Evolutionary conservation across 768 basidiomycete species (phyloP).

Genomic region (Leccinum variicolor): DNA sequence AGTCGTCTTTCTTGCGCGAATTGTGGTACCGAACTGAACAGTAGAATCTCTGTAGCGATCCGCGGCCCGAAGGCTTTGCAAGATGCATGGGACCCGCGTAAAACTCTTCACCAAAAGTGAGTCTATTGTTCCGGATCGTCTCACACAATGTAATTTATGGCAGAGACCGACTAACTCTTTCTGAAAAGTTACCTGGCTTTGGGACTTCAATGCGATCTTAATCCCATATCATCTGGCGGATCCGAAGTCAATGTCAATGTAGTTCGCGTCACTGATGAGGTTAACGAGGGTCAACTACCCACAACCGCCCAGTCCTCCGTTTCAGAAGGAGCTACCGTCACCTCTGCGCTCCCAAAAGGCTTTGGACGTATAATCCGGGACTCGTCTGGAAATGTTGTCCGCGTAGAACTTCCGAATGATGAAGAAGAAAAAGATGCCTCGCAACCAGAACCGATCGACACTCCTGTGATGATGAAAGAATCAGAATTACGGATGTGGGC

Average conservation of each 20-base stretch:
- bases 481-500: constrained; percentile 22
- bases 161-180: neutral
- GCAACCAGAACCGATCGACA: constrained; percentile 38
- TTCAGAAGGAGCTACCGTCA: constrained; percentile 16
- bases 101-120: constrained; percentile 92
- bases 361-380: constrained; percentile 84
- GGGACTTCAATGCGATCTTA: constrained; percentile 67
- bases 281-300: neutral
- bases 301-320: neutral
- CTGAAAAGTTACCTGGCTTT: constrained; percentile 66
- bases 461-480: constrained; percentile 18
- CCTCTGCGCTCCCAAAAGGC: constrained; percentile 48
- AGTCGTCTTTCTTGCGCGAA: neutral
- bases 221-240: constrained; percentile 68
- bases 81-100: constrained; percentile 82
- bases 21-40: constrained; percentile 3
- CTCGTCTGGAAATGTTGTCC: constrained; percentile 67
- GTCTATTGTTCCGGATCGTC: constrained; percentile 24
- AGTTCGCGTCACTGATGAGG: neutral
- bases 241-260: constrained; percentile 44
- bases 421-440: constrained; percentile 32
- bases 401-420: constrained; percentile 60
- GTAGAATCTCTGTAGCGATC: constrained; percentile 48
- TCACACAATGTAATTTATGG: neutral
- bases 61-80: constrained; percentile 79